phyloP scores from a whole-genome alignment of 306 rosid species.

The Cajanus cajan region DNA sequence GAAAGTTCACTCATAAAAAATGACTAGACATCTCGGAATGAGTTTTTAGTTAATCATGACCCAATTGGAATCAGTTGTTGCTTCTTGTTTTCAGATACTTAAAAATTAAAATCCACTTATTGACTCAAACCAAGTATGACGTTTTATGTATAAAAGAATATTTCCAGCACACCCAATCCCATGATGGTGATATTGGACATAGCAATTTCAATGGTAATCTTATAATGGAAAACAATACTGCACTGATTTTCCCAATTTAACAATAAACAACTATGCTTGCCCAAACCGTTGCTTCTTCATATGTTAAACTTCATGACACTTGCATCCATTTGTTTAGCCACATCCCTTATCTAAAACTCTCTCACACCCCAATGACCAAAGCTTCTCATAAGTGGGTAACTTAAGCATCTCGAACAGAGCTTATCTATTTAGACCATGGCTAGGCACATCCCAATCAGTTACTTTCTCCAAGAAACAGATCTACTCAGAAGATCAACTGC shows the following conservation, averaged over 20 bases:
- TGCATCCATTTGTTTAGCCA: constrained; percentile 3
- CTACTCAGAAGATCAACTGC: background rate
- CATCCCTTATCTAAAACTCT: background rate
- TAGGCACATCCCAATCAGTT: background rate
- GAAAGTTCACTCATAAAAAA: background rate
- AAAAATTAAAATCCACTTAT: background rate
- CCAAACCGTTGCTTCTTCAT: background rate
- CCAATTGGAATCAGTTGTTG: background rate
- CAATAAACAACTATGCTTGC: background rate
- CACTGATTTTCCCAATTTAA: background rate
- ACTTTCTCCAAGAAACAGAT: background rate
- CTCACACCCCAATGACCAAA: background rate
- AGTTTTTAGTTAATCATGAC: background rate
- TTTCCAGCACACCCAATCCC: background rate
- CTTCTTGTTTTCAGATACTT: background rate
- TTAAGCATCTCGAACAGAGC: background rate
- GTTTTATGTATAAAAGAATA: background rate
- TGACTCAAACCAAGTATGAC: constrained; percentile 4
- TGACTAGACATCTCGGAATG: background rate
- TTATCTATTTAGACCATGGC: background rate
- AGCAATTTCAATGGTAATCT: background rate
- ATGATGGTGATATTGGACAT: background rate
- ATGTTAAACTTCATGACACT: background rate
- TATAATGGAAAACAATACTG: background rate
- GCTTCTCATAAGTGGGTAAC: background rate